Base-by-base conservation (phyloP, 2,329 filamentous ascomycete genomes). In the Botrytis hyacinthi region DNA sequence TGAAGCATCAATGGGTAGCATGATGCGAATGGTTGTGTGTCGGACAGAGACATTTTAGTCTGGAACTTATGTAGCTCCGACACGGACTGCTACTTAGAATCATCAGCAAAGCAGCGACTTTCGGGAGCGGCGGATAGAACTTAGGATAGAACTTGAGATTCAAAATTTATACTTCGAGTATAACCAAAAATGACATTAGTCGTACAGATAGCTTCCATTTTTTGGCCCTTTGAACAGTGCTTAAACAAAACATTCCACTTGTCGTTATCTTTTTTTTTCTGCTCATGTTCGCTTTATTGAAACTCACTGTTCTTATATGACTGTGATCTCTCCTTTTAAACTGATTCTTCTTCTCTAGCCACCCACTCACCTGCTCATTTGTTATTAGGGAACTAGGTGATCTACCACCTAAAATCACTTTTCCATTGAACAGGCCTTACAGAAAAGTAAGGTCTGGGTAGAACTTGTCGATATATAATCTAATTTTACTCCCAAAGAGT, bases 221-320 rank as follows among this genome's bases (percentile, higher is more conserved):
- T 5, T 4, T 42, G 0, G 2, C 16, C 42, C 1, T 44, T 44
- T 18, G 22, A 18, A 16, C 14, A 9, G n/a, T 14, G n/a, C 1
- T 1, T 1, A 8, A 8, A 18, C 12, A 18, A 18, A 54, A 0
- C 3, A 18, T 16, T 8, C 3, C 3, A 54, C n/a, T 54, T 54
- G 26, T 16, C 12, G 1, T n/a, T 14, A 29, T 54, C 26, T 3
- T 54, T 18, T 12, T n/a, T 54, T 40, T 40, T 40, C 9, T 40
- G 1, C 12, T 40, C 37, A 40, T 12, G 12, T 40, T 9, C 37
- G 37, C 37, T 40, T 12, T 40, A 12, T 12, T 40, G 12, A 12
- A 40, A 40, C 9, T 40, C 2, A 40, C 37, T 40, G 37, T 40
- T 40, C 37, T 40, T 2, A 12, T 12, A 40, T 40, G 10, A 40